phyloP scores from a whole-genome alignment of 2,329 filamentous ascomycete species.

The Westerdykella sp. region DNA sequence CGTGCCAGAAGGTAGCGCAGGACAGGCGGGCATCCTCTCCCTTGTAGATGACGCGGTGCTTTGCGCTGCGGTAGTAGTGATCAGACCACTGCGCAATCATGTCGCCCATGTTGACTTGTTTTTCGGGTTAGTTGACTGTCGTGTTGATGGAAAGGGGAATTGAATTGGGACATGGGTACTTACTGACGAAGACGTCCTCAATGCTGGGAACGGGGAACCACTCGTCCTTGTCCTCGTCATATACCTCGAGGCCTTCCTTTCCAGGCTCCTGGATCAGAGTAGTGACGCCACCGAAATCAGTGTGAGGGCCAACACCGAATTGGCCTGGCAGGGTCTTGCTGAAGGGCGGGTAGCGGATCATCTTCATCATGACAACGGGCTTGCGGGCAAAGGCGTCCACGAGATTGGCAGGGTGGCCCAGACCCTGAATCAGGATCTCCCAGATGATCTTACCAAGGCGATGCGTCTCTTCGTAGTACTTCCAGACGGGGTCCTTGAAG shows the following conservation, averaged over 20 bases:
- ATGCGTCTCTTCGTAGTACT: conserved; percentile 3
- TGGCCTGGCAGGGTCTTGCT: conserved; percentile 4
- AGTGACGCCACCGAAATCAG: conserved; percentile 14
- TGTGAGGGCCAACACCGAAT: conserved; percentile 10
- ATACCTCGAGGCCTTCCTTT: background rate
- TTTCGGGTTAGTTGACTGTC: too few species aligned
- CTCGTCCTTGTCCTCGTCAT: background rate
- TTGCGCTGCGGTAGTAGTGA: conserved; percentile 7
- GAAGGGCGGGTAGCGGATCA: conserved; percentile 9
- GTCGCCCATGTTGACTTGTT: conserved; percentile 4
- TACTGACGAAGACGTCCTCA: conserved; percentile 5
- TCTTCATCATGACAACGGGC: conserved; percentile 7
- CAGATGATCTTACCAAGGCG: conserved; percentile 5
- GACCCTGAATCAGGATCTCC: conserved; percentile 3
- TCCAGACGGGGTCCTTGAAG: conserved; percentile 4
- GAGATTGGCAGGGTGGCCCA: conserved; percentile 4
- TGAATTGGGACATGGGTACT: too few species aligned
- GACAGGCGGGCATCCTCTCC: conserved; percentile 1
- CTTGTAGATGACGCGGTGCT: conserved; percentile 8
- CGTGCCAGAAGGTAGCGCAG: conserved; percentile 6
- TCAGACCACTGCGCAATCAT: conserved; percentile 8
- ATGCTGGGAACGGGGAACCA: conserved; percentile 1
- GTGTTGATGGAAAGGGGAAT: too few species aligned
- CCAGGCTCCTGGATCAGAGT: conserved; percentile 11
- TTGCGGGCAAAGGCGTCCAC: conserved; percentile 7